Evolutionary conservation across 805 yeast genomes (phyloP), one percentile per base, ranked within the genome.

Genomic region (Ogataea ramenticola): DNA sequence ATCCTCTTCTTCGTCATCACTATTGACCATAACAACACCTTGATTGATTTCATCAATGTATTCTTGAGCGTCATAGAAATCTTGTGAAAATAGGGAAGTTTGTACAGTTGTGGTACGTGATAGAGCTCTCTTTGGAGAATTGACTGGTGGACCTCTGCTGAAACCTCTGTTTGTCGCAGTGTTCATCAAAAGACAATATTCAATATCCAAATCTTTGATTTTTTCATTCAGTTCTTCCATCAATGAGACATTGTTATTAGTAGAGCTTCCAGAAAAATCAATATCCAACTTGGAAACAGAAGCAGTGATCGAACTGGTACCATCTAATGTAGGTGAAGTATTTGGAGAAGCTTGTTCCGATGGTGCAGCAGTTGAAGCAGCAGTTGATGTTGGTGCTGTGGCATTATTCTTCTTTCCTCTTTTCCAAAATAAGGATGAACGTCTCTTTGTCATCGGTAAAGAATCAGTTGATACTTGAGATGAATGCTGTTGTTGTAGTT

Each of bases 21-120:
- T 65, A 27, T 68, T 66, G 16, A 80, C 61, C 55, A 82, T 60
- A n/a, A 81, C 77, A 14, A 82, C 86, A 3, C 80, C 82, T 2
- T 58, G 65, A 37, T 51, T 68, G 50, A 61, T 57, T 19, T 70
- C 70, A 41, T 71, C 79, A n/a, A 74, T 61, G 49, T 68, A 72
- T 36, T 84, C 91, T 41, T 71, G 72, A 1, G 95, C 95, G 64
- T 86, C 95, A 54, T 62, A 79, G 53, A 71, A 80, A 41, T 77
- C 80, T 38, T 74, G 76, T 3, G 75, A 70, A 20, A 74, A 63
- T 3, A 74, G 55, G 4, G 75, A 66, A 2, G 57, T 52, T 3
- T 58, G 56, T 9, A 56, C 43, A 1, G 60, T 58, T 17, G 48
- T 51, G 2, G 58, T 55, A 39, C 65, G 50, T 3, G 56, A 49